Base-by-base conservation (phyloP, 257 asterid species). In the Solanum neorickii region DNA sequence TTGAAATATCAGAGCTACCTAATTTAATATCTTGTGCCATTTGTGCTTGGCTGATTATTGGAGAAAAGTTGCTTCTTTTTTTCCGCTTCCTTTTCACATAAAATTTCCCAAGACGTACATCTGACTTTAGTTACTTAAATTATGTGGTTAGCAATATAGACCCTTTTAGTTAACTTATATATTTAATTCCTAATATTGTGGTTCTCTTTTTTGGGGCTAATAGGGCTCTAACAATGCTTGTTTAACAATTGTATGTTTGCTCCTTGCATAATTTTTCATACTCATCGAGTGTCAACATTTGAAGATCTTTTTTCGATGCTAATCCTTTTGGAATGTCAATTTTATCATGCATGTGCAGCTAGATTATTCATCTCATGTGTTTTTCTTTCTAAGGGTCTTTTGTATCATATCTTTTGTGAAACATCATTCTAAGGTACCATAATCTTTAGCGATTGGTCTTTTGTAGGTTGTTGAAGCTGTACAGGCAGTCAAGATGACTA, bases 401-500 rank as follows among this genome's bases (percentile, higher is more conserved):
- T 78, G 41, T 78, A 46, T 25, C 35, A 1, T 46, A 44, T 44
- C 37, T 44, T 44, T 46, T 78, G 41, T 46, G 65, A 78, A 47
- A 9, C 41, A 16, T 44, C 39, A 77, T 15, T 77, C 25, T 41
- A 65, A 44, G n/a, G 37, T 46, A 25, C 65, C 62, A 15, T 44
- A 44, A 25, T 77, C 85, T 7, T 80, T 80, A 46, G 44, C 68
- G 25, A 31, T 27, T 47, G 66, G 42, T 80, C 60, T 15, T 16
- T 86, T 90, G 86, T 87, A 95, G 98, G 98, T 91, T 90, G 99
- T 92, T 84, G 99, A 96, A 89, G 99, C 98, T 86, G 99, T 96
- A 83, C 95, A 87, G 87, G 89, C 97, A 74, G 94, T 96, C 27
- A 96, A 95, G 94, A 96, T 92, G 93, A 96, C 98, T 49, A 96